Evolutionary conservation across 768 basidiomycete genomes (phyloP).

Genomic region (Rossbeevera mucosa): DNA sequence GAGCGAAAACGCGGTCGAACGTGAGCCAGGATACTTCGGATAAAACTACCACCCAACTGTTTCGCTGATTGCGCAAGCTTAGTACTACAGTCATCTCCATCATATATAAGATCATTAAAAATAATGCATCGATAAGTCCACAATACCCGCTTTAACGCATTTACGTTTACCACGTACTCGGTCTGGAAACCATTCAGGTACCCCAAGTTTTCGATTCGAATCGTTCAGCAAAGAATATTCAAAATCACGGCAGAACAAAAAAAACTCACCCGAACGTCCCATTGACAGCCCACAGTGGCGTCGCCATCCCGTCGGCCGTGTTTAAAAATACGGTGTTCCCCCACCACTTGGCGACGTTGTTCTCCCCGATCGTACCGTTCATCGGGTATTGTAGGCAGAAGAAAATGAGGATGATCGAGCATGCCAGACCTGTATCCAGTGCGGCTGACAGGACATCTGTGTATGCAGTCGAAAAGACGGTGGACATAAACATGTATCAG

Average conservation of each 20-base stretch:
- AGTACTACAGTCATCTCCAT: background rate
- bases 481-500: constrained; percentile 4
- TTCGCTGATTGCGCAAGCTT: background rate
- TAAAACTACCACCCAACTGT: background rate
- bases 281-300: constrained; percentile 10
- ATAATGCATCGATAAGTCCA: background rate
- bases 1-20: too few species aligned
- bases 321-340: constrained; percentile 47
- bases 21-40: background rate
- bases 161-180: background rate
- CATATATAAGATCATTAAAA: background rate
- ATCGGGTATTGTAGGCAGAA: constrained; percentile 60
- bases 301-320: constrained; percentile 27
- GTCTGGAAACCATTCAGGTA: background rate
- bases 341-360: constrained; percentile 63
- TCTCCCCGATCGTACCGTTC: constrained; percentile 55
- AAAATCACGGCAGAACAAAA: background rate
- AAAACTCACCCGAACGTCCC: constrained; percentile 29
- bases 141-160: background rate
- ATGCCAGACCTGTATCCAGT: constrained; percentile 63
- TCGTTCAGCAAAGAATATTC: constrained; percentile 22
- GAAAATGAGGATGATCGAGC: constrained; percentile 54
- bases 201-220: constrained; percentile 59
- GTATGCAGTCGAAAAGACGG: background rate
- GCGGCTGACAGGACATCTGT: constrained; percentile 65